These are phyloP conservation scores for Cordyceps cicadae DNA, from an alignment of 2,329 filamentous ascomycete genomes.

Conservation along the genomic window DNA sequence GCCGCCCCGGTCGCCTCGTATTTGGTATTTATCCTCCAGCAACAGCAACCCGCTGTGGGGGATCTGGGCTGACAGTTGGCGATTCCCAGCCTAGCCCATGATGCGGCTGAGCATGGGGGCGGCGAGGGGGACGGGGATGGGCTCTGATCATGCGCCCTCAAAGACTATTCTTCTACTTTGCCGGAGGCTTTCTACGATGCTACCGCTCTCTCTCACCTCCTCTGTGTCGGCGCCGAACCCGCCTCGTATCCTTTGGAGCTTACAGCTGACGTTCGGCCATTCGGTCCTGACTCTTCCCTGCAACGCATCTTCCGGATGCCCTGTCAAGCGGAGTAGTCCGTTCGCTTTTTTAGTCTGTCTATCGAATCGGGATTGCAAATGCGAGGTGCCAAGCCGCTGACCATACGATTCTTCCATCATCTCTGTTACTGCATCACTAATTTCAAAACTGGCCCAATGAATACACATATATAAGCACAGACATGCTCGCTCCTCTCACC, in stretches of 20 bases:
- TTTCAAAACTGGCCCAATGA: not conserved
- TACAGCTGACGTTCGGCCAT: not conserved
- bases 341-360: not conserved
- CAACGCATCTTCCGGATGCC: not conserved
- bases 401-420: not conserved
- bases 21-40: not conserved
- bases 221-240: not conserved
- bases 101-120: not conserved
- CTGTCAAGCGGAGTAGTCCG: not conserved
- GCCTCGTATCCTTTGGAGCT: not conserved
- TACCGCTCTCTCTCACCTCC: not conserved
- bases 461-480: not conserved
- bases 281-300: not conserved
- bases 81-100: not conserved
- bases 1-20: slow-evolving; percentile 1
- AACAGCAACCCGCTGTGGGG: not conserved
- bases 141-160: not conserved
- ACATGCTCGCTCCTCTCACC: not conserved
- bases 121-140: not conserved
- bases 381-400: not conserved
- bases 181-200: not conserved
- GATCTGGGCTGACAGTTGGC: not conserved
- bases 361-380: not conserved
- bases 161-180: not conserved
- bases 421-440: not conserved